Base-by-base conservation (phyloP, 192 early-diverging fungal species). In the Cetraspora pellucida region DNA sequence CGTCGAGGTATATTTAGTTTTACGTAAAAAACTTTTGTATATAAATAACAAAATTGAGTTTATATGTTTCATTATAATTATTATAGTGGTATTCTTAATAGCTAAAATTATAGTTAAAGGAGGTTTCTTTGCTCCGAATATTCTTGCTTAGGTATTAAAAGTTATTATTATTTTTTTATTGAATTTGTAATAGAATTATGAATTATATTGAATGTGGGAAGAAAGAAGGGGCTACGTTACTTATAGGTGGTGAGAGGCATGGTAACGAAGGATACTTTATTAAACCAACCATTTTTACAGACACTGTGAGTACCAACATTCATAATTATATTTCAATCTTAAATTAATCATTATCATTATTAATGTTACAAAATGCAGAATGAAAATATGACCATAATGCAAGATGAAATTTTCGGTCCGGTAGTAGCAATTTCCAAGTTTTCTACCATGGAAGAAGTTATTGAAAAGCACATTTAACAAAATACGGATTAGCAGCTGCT, bases 391-490 rank as follows among this genome's bases (percentile, higher is more conserved):
- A 80, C 75, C 25, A 81, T 92, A 27, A 83, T 89, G 45, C 79
- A 88, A 71, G 93, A 96, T 72, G 93, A 96, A 82, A 92, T 95
- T 60, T 96, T 96, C 85, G 93, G 93, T n/a, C 95, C 94, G 10
- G 93, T 96, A 10, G 88, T 94, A 9, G 86, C 84, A 60, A 84
- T 96, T 8, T 81, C 86, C 79, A 91, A 93, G 46, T 96, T 96
- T 75, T 83, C 86, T 17, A 87, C 85, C 7, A 85, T 91, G 45
- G 93, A 92, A 0, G 93, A 96, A 71, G 94, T 78, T 10, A 74
- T 96, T n/a, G 78, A 87, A 61, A 83, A 61, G 91, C 93, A 46
- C 91, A 95, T 79, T 81, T 87, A 44, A 93, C 90, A 2, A 77
- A 85, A 47, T 96, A 94, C 76, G 94, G 93, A 49, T 82, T 96